Evolutionary conservation across 2,329 filamentous ascomycete species (phyloP).

Genomic region (Tothia fuscella): DNA sequence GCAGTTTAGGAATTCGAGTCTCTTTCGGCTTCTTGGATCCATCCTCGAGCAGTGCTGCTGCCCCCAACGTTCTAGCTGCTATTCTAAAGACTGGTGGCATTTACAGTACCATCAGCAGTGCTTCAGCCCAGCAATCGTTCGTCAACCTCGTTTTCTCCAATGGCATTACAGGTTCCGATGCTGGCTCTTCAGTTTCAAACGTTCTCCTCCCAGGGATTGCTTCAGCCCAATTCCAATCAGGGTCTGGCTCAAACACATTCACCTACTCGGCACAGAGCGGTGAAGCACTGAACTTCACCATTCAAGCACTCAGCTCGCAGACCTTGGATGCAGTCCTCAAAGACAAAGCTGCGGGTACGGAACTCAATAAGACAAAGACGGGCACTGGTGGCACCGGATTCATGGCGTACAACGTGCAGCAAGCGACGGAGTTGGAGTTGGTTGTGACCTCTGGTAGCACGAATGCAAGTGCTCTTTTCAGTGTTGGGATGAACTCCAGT

Average conservation of each 20-base stretch:
- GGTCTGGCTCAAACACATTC: not conserved
- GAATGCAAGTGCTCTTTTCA: too few relatives aligned
- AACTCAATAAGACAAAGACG: too few relatives aligned
- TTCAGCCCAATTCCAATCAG: not conserved
- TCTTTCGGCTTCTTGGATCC: conserved; percentile 14
- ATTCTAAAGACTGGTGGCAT: conserved; percentile 12
- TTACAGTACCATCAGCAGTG: conserved; percentile 11
- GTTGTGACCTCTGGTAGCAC: too few relatives aligned
- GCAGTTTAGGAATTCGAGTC: conserved; percentile 12
- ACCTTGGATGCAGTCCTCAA: too few relatives aligned
- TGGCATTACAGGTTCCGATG: conserved; percentile 12
- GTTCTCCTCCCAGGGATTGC: not conserved
- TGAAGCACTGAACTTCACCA: conserved; percentile 3
- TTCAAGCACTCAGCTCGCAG: too few relatives aligned
- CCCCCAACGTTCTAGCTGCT: conserved; percentile 11
- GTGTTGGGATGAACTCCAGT: too few relatives aligned
- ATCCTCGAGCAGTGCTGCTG: conserved; percentile 6
- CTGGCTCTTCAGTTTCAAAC: not conserved
- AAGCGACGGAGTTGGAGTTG: too few relatives aligned
- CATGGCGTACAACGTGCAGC: too few relatives aligned
- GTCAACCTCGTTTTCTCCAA: conserved; percentile 13
- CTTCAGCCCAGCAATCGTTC: conserved; percentile 12
- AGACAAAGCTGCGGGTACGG: too few relatives aligned
- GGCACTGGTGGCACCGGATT: too few relatives aligned
- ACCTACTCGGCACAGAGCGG: conserved; percentile 1